Evolutionary conservation across 2,329 filamentous ascomycete genomes (phyloP), one percentile per base, ranked within the genome.

Genomic region (Pseudopithomyces maydicus): DNA sequence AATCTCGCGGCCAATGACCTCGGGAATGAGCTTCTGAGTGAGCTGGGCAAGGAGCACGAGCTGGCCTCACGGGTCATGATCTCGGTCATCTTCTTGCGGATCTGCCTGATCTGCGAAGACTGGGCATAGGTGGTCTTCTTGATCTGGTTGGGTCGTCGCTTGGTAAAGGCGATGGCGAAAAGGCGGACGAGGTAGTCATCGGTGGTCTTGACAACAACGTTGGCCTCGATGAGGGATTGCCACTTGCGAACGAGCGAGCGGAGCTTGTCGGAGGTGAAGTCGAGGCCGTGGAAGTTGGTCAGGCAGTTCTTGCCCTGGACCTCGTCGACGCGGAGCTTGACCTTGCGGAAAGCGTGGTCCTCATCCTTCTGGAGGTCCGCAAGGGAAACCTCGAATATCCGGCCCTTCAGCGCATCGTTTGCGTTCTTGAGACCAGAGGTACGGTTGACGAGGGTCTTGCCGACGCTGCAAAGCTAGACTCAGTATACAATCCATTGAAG

Each of bases 241-340:
- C 95, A 99, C 87, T 99, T 99, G 85, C 95, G 93, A 74, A 99
- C 95, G 70, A 99, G 90, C 66, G 95, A 98, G 79, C 95, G 91
- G 75, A 99, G 90, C 88, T 99, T 99, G 89, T 99, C 95, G 74
- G 95, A 97, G 79, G 95, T 99, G 90, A 99, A 98, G 85, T 99
- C 95, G 80, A 99, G 89, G 74, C 95, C 95, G 89, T 99, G 93
- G 90, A 99, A 99, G 89, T 97, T 97, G 87, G 95, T 98, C 82
- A 99, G 85, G 86, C 95, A 98, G 90, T 97, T 98, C 89, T 97
- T 97, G 86, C 95, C 95, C 85, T 99, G 95, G 66, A 99, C 89
- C 85, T 99, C 95, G 78, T 99, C 95, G 75, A 98, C 91, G 70
- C 95, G 89, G 79, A 99, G 92, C 88, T 96, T 97, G 80, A 99